Evolutionary conservation across 352 stramenopile species (phyloP), one percentile per base, ranked within the genome.

Genomic region (Phytophthora idaei): DNA sequence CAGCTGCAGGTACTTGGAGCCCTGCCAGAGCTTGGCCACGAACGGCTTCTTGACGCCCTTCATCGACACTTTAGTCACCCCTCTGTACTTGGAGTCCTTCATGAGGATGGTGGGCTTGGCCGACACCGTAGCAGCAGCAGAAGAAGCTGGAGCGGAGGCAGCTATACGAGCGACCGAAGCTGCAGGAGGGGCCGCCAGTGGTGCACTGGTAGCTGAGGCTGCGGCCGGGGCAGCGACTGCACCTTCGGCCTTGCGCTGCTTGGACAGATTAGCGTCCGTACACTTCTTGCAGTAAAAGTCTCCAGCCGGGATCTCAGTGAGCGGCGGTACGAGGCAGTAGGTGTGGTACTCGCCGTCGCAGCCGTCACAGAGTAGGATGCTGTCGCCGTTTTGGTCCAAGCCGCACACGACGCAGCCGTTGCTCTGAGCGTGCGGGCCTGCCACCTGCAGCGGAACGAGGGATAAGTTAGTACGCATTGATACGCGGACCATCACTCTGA

Each of bases 331-430:
- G 14, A 95, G 82, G 71, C 87, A 95, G 62, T 93, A 92, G 11
- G 66, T 94, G 76, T 95, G 87, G 71, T 94, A 95, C 77, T 95
- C 87, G n/a, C 74, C 85, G 55, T 93, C 83, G 65, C 87, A 95
- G 69, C 87, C 85, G 58, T 95, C 87, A 36, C 87, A 95, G 8
- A 95, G 78, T 50, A 95, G 49, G 58, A 95, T 95, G 60, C 83
- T 88, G 71, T 91, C 83, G 25, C 79, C 85, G 65, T 93, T 82
- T 64, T 90, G 82, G 73, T 92, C 80, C 29, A 78, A 62, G 4
- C 87, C 76, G 57, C 87, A 95, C 29, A 90, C 75, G 28, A 83
- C 76, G 63, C 87, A 95, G 51, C 85, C 83, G 45, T 81, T 76
- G 65, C 64, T 73, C 14, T 78, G 78, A 1, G 56, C 28, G 44